phyloP scores from a whole-genome alignment of 176 grass and related monocot species.

The Tuctoria greenei region DNA sequence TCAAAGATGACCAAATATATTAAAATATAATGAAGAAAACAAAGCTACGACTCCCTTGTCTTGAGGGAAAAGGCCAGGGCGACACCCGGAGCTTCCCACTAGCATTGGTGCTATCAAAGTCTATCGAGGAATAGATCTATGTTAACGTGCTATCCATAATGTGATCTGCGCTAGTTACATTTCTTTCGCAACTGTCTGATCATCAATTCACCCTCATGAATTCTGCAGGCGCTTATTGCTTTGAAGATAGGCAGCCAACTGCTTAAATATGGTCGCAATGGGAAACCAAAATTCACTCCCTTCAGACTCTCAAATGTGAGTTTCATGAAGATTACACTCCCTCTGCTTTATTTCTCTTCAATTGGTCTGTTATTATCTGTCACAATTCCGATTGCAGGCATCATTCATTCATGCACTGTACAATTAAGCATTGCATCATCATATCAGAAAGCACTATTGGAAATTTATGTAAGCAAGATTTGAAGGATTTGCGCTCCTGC shows the following conservation, averaged over 20 bases:
- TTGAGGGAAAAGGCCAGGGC: slow-evolving; percentile 27
- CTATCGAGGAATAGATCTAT: not conserved
- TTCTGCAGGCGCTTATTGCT: slow-evolving; percentile 66
- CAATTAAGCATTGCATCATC: not conserved
- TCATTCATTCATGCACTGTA: not conserved
- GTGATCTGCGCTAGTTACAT: not conserved
- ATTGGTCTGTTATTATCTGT: not conserved
- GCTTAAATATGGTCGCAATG: slow-evolving; percentile 93
- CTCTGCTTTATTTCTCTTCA: not conserved
- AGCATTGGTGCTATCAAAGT: slow-evolving; percentile 16
- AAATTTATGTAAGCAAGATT: too few relatives aligned
- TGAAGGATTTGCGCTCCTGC: not conserved
- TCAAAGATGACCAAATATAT: not conserved
- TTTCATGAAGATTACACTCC: not conserved
- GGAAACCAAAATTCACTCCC: slow-evolving; percentile 91
- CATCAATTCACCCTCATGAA: slow-evolving; percentile 25
- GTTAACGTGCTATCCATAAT: not conserved
- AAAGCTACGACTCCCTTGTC: slow-evolving; percentile 27
- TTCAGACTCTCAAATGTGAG: slow-evolving; percentile 89
- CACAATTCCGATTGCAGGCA: not conserved
- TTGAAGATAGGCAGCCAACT: slow-evolving; percentile 89
- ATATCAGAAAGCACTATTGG: not conserved
- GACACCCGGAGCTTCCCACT: slow-evolving; percentile 29
- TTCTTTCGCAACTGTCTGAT: slow-evolving; percentile 10
- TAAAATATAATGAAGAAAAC: slow-evolving; percentile 22